Evolutionary conservation across 2,329 filamentous ascomycete genomes (phyloP), one percentile per base, ranked within the genome.

Genomic region (Pleurostoma richardsiae): DNA sequence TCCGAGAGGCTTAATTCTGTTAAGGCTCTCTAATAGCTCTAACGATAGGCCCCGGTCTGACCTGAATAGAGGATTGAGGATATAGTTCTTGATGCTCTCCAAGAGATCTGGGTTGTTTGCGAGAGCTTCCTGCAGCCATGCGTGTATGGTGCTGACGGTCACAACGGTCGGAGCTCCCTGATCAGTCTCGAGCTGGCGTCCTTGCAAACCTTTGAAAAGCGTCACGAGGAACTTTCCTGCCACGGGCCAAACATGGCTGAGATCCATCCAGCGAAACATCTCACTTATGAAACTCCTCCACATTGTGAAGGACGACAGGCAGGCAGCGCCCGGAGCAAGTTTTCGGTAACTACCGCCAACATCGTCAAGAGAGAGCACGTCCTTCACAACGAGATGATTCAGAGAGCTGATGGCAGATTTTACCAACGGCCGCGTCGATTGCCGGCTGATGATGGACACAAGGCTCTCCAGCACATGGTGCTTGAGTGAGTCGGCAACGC

Each of bases 351-450:
- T 69, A 11, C 57, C 54, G 8, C 66, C 61, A 30, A 81, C 62
- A 48, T 79, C 67, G 47, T 68, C 59, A 47, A 76, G 56, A 55
- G 67, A 68, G 29, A 86, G 64, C 10, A 83, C 70, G 3, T 71
- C 67, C 60, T 86, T 89, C 42, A 72, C 68, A 4, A 90, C 59
- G 47, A 90, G 77, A 56, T 83, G 76, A 42, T 86, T 82, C 36
- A 89, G 67, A 11, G 78, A 78, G 57, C 84, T 83, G 50, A 90
- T 76, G 5, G 83, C 80, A 33, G 85, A 85, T 60, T 89, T 89
- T 39, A 83, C 81, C 44, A 84, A 72, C 7, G 82, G 77, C 52
- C 79, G 82, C 11, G 81, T 73, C 31, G 80, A 80, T 49, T 79
- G 73, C 47, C 79, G 75, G 27, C 76, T 72, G 39, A 88, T 74